phyloP scores from a whole-genome alignment of 1,284 basidiomycete species.

The Tylopilus sp. region DNA sequence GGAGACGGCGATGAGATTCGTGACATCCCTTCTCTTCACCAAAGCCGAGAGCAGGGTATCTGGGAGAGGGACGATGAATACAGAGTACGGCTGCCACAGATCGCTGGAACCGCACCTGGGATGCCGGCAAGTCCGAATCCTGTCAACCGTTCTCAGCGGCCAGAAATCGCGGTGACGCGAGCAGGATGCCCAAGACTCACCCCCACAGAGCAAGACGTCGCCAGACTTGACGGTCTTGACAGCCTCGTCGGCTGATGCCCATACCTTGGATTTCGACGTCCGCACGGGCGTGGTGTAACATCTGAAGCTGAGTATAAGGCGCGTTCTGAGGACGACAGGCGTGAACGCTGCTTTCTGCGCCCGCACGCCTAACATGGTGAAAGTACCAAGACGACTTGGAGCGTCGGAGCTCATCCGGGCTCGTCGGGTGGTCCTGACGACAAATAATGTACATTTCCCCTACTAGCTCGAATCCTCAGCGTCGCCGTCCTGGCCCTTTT shows the following conservation, averaged over 20 bases:
- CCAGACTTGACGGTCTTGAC: constrained; percentile 80
- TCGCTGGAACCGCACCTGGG: constrained; percentile 47
- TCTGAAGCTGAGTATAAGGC: constrained; percentile 14
- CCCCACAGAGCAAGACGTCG: constrained; percentile 75
- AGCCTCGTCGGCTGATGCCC: constrained; percentile 75
- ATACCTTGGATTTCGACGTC: constrained; percentile 65
- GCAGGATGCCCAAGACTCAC: constrained; percentile 39
- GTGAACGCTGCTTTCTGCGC: constrained; percentile 13
- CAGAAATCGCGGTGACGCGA: not conserved
- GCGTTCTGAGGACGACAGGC: constrained; percentile 16
- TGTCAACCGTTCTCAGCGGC: constrained; percentile 29
- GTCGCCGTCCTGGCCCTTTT: constrained; percentile 50
- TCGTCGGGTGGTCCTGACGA: too few relatives aligned
- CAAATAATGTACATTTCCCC: not conserved
- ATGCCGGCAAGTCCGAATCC: constrained; percentile 79
- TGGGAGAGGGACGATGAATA: constrained; percentile 19
- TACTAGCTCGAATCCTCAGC: constrained; percentile 25
- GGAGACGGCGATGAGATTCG: constrained; percentile 77
- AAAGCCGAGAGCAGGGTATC: constrained; percentile 88
- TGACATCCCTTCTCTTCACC: constrained; percentile 66
- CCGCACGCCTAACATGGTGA: constrained; percentile 22
- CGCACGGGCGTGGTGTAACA: constrained; percentile 24
- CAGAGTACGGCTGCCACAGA: not conserved
- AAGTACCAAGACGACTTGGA: too few relatives aligned
- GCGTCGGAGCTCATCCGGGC: constrained; percentile 20